phyloP scores from a whole-genome alignment of 2,329 filamentous ascomycete genomes.

The Huntiella savannae region DNA sequence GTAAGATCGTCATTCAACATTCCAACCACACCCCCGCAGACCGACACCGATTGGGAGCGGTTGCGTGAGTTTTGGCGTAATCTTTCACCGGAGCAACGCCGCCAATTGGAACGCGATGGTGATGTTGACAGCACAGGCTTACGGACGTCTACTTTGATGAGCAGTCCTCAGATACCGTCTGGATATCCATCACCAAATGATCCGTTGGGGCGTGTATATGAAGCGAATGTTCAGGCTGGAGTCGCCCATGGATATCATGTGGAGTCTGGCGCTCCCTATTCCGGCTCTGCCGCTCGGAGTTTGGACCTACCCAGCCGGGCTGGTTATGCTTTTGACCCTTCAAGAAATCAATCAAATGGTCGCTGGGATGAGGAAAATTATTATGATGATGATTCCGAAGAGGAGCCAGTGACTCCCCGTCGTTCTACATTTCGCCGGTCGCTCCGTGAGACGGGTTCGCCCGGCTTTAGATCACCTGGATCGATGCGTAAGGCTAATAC shows the following conservation, averaged over 20 bases:
- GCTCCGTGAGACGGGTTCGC: too few species aligned
- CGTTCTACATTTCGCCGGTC: too few species aligned
- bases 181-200: conserved; percentile 4
- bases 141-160: not conserved
- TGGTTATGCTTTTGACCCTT: too few species aligned
- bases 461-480: too few species aligned
- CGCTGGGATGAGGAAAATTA: too few species aligned
- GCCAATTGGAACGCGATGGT: conserved; percentile 39
- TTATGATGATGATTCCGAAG: too few species aligned
- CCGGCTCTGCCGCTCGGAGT: too few species aligned
- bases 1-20: not conserved
- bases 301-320: too few species aligned
- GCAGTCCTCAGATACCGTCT: conserved; percentile 3
- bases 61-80: conserved; percentile 53
- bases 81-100: conserved; percentile 41
- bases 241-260: not conserved
- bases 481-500: not conserved
- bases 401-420: too few species aligned
- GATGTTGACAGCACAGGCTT: conserved; percentile 6
- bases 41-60: conserved; percentile 41
- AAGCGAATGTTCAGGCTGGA: conserved; percentile 8
- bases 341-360: too few species aligned
- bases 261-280: too few species aligned
- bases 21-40: not conserved
- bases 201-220: conserved; percentile 7